These are phyloP conservation scores for Medakamo hakoo DNA, from an alignment of 139 green algal species.

Conservation along the genomic window DNA sequence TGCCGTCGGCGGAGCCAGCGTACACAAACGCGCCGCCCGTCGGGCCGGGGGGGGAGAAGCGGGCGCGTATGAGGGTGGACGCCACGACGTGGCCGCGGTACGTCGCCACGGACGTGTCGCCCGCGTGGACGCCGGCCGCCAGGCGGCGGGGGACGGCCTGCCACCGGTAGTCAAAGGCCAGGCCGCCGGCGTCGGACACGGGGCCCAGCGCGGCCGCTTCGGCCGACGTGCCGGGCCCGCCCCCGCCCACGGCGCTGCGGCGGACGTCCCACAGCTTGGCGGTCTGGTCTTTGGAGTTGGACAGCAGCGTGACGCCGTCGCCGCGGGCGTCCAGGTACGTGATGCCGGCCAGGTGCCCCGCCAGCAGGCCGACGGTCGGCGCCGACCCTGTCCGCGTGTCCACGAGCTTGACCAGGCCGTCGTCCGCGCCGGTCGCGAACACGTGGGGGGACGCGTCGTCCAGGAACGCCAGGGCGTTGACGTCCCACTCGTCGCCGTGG, in stretches of 20 bases:
- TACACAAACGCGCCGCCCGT: slow-evolving; percentile 89
- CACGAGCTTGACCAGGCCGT: slow-evolving; percentile 60
- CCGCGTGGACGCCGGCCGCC: slow-evolving; percentile 42
- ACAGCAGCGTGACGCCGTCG: slow-evolving; percentile 59
- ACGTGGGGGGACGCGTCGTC: slow-evolving; percentile 44
- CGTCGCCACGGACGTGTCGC: slow-evolving; percentile 66
- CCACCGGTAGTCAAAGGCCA: slow-evolving; percentile 35
- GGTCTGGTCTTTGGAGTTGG: slow-evolving; percentile 91
- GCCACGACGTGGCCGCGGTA: slow-evolving; percentile 74
- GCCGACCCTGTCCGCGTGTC: background rate
- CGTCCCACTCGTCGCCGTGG: slow-evolving; percentile 70
- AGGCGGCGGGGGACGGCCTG: slow-evolving; percentile 57
- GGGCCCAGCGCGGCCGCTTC: no score
- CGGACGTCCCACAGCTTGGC: slow-evolving; percentile 88
- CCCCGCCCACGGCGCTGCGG: background rate
- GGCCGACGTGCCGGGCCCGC: background rate
- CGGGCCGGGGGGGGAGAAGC: slow-evolving; percentile 54
- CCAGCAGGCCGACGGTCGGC: slow-evolving; percentile 45
- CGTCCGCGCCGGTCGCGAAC: slow-evolving; percentile 65
- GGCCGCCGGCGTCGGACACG: no score
- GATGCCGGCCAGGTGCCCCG: slow-evolving; percentile 85
- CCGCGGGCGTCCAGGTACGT: slow-evolving; percentile 60
- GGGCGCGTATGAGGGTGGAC: slow-evolving; percentile 81
- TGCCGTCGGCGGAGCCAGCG: slow-evolving; percentile 48
- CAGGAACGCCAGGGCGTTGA: slow-evolving; percentile 79